Conservation (phyloP, 1,139 yeast species). For the Pichiaceae sp. region DNA sequence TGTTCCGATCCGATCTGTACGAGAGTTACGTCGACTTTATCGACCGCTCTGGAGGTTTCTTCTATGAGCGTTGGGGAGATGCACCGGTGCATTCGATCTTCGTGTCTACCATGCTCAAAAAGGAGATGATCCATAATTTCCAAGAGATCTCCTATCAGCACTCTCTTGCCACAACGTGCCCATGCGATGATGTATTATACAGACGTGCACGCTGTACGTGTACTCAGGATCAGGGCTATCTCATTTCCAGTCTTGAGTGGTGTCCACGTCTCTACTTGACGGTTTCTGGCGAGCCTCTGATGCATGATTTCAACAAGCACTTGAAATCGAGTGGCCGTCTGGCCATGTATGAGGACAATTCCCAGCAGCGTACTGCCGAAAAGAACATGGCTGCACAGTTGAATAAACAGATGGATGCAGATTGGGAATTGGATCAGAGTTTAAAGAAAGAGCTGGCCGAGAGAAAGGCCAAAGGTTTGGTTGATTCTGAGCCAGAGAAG, state of each 20-base stretch:
- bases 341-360: not conserved
- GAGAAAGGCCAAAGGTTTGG: no score
- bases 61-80: conserved; percentile 62
- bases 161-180: conserved; percentile 49
- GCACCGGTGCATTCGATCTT: conserved; percentile 59
- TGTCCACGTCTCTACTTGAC: conserved; percentile 20
- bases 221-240: conserved; percentile 35
- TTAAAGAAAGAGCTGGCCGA: no score
- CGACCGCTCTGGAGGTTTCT: conserved; percentile 50
- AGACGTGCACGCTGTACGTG: conserved; percentile 41
- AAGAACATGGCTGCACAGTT: not conserved
- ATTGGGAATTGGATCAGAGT: not conserved
- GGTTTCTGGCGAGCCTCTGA: conserved; percentile 11
- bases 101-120: conserved; percentile 39
- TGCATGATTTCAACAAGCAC: conserved; percentile 17
- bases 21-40: conserved; percentile 39
- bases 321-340: not conserved
- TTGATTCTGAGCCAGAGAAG: no score
- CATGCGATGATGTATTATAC: conserved; percentile 34
- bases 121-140: conserved; percentile 41
- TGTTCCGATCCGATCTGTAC: conserved; percentile 42
- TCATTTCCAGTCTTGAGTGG: conserved; percentile 22
- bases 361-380: not conserved
- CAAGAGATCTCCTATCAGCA: conserved; percentile 53
- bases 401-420: not conserved